A percentile compares a stretch with the other conserved stretches of the same genome.
These are phyloP conservation scores for Phialophora verrucosa DNA, from an alignment of 2,329 filamentous ascomycete species.

Conservation along the genomic window DNA sequence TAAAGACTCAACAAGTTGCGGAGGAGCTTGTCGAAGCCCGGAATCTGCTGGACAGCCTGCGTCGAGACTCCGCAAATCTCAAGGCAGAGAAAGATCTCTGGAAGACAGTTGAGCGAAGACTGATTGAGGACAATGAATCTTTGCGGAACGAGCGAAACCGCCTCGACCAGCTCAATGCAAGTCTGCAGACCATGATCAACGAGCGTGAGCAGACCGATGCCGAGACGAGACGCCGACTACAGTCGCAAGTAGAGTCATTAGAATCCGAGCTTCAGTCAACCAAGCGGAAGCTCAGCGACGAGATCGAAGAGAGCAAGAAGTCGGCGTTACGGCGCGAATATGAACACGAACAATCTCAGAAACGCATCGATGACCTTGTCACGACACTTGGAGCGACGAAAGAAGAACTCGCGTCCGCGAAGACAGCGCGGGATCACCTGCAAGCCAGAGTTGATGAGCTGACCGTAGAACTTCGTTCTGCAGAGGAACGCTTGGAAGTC, in stretches of 20 bases:
- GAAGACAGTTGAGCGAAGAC: conserved; percentile 88
- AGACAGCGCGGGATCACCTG: conserved; percentile 87
- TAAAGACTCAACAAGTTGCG: conserved; percentile 86
- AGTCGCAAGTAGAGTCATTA: conserved; percentile 75
- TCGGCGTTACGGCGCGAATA: conserved; percentile 83
- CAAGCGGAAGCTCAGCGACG: conserved; percentile 82
- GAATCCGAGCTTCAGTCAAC: conserved; percentile 78
- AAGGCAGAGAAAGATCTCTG: conserved; percentile 94
- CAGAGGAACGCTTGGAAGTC: conserved; percentile 83
- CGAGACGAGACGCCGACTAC: conserved; percentile 79
- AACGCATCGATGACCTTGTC: conserved; percentile 89
- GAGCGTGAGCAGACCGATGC: conserved; percentile 85
- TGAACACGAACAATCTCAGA: conserved; percentile 84
- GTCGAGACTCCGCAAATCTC: conserved; percentile 87
- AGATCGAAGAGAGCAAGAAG: conserved; percentile 84
- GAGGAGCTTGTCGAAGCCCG: conserved; percentile 90
- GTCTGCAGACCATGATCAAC: conserved; percentile 86
- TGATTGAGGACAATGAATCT: conserved; percentile 85
- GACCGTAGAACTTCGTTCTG: conserved; percentile 82
- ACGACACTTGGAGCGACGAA: conserved; percentile 77
- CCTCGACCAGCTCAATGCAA: conserved; percentile 80
- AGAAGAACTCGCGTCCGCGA: conserved; percentile 83
- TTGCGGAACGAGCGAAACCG: conserved; percentile 83
- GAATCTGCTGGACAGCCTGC: conserved; percentile 80
- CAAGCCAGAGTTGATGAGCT: conserved; percentile 88